A percentile compares a stretch with the other conserved stretches of the same genome.
Evolutionary conservation across 2,329 filamentous ascomycete species (phyloP).

Genomic region (Lojkania enalia): DNA sequence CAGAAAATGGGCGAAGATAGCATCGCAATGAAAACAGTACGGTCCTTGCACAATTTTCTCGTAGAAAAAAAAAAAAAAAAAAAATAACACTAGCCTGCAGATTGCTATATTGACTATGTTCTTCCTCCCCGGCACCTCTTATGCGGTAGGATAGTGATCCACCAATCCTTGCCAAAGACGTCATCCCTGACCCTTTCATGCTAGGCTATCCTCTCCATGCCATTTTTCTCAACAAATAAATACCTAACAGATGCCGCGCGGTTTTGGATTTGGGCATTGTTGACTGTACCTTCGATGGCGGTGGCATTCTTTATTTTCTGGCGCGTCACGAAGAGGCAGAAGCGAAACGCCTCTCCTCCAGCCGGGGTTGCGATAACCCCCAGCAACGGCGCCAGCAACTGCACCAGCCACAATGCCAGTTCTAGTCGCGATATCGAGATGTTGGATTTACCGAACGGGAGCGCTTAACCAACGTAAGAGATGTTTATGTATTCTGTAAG

Average conservation of each 20-base stretch:
- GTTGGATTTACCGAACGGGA: no score
- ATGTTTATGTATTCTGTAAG: no score
- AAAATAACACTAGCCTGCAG: no score
- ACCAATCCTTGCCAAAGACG: not conserved
- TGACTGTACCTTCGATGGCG: conserved; percentile 8
- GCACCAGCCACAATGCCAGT: no score
- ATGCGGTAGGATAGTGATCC: conserved; percentile 3
- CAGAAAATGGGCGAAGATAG: conserved; percentile 10
- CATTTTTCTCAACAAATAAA: conserved; percentile 4
- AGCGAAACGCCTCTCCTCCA: no score
- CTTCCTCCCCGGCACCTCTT: conserved; percentile 10
- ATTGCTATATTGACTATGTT: conserved; percentile 9
- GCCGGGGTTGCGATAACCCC: no score
- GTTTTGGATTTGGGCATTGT: conserved; percentile 9
- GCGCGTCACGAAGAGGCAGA: not conserved
- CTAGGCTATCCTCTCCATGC: conserved; percentile 10
- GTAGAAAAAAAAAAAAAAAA: no score
- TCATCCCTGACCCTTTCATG: no score
- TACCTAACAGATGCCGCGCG: not conserved
- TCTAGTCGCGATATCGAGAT: no score
- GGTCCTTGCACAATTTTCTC: no score
- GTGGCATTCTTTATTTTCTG: conserved; percentile 3
- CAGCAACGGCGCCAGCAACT: no score
- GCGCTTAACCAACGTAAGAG: no score
- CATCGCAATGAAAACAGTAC: conserved; percentile 11